Base-by-base conservation (phyloP, 208 protist genomes). In the Naegleria fowleri region DNA sequence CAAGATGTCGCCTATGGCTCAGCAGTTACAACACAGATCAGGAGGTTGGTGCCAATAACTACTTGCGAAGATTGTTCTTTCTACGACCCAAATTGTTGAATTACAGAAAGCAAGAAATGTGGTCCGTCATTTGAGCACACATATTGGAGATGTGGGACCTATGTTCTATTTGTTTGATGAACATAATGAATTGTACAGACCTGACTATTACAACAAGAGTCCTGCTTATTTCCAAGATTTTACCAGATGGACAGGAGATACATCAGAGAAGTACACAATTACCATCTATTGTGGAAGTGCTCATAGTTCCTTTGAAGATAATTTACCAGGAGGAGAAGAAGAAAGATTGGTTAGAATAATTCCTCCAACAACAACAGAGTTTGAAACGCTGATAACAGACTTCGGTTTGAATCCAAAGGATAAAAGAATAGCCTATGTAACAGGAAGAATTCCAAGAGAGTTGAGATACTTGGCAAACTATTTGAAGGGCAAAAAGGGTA, bases 171-270 rank as follows among this genome's bases (percentile, higher is more conserved):
- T 76, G 58, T 76, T 76, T 76, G 58, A 76, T 76, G 58, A 76
- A 76, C 58, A 76, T 25, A 76, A 76, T 76, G 58, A 76, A 76
- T 76, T 76, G n/a, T 76, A n/a, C 22, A 76, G 58, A 76, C 58
- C 58, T 76, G 6, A 76, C 22, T n/a, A 9, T n/a, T 9, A 29
- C 22, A 9, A 29, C n/a, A 9, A 76, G 22, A 9, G 16, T 9
- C 22, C 6, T 76, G 6, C 58, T 76, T 76, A 76, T 76, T 76
- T 76, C n/a, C 6, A 29, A 76, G 15, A 76, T 76, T 76, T 76
- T 29, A 76, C 16, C 6, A 76, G 58, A 29, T 76, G 58, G 58
- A 76, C 58, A 76, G 58, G 58, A n/a, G 58, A n/a, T 76, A 76
- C 58, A 76, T n/a, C 15, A n/a, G 58, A 25, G 6, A 76, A 9